Percentiles rank a stretch among this genome's conserved stretches.
Conservation (phyloP, 2,329 filamentous ascomycete genomes). For the Trichoderma afroharzianum region DNA sequence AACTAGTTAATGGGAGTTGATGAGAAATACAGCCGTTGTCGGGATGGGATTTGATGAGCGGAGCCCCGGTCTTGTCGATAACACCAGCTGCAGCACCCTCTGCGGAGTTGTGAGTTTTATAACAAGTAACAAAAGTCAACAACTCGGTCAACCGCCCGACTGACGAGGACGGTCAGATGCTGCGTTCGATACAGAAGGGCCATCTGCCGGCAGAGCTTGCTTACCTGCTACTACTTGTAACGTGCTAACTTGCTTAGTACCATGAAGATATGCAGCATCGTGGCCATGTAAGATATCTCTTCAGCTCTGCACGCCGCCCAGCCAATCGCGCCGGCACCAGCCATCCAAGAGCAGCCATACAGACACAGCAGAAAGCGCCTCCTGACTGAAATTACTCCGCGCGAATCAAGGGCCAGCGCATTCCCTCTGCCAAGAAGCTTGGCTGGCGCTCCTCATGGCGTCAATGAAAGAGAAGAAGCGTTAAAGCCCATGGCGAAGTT, state of each 20-base stretch:
- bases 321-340: background rate
- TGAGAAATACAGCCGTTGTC: background rate
- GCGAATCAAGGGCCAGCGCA: background rate
- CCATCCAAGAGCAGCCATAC: background rate
- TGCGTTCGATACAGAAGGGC: background rate
- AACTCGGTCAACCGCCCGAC: background rate
- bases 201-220: slow-evolving; percentile 10
- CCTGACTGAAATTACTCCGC: background rate
- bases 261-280: background rate
- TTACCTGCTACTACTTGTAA: background rate
- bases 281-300: background rate
- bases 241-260: background rate
- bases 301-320: background rate
- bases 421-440: background rate
- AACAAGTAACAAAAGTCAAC: background rate
- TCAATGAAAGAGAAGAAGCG: background rate
- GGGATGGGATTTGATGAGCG: background rate
- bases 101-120: background rate
- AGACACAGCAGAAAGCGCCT: background rate
- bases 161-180: background rate
- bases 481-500: background rate
- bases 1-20: background rate
- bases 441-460: background rate
- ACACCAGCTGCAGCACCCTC: background rate
- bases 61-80: background rate